Evolutionary conservation across 345 rosid species (phyloP).

Genomic region (Cochlearia excelsa): DNA sequence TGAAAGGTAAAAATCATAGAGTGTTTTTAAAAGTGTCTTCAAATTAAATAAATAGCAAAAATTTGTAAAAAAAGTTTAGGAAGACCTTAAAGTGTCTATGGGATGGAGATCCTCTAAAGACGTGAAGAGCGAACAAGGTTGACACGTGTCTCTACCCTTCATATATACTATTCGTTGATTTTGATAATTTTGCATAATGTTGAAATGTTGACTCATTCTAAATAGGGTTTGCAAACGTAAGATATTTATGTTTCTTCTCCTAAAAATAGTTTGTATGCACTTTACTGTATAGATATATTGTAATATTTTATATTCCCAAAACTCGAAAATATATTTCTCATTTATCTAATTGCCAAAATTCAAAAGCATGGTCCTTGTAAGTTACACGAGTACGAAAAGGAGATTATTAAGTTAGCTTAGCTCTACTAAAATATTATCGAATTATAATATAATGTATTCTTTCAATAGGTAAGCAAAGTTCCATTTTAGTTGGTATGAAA

Average conservation of each 20-base stretch:
- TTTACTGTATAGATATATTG: slow-evolving; percentile 25
- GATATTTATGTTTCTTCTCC: slow-evolving; percentile 36
- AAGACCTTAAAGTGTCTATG: no score
- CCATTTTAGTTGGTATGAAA: no score
- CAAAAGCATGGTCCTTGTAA: slow-evolving; percentile 17
- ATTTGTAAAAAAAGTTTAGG: no score
- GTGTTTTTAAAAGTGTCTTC: no score
- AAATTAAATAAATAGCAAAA: no score
- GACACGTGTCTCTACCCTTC: slow-evolving; percentile 28
- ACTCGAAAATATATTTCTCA: slow-evolving; percentile 8
- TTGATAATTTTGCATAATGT: slow-evolving; percentile 20
- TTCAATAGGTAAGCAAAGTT: no score
- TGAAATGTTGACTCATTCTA: slow-evolving; percentile 31
- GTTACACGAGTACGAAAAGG: slow-evolving; percentile 9
- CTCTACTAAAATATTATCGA: no score
- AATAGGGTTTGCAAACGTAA: slow-evolving; percentile 19
- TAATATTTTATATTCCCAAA: slow-evolving; percentile 18
- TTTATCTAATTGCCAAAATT: slow-evolving; percentile 4
- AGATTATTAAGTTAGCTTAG: background rate
- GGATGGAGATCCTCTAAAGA: slow-evolving; percentile 8
- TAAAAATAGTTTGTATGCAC: slow-evolving; percentile 32
- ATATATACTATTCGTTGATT: slow-evolving; percentile 32
- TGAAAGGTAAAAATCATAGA: no score
- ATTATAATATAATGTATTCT: no score
- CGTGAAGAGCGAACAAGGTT: slow-evolving; percentile 19